Evolutionary conservation across 2,329 filamentous ascomycete species (phyloP).

Genomic region (Pseudogymnoascus sp.): DNA sequence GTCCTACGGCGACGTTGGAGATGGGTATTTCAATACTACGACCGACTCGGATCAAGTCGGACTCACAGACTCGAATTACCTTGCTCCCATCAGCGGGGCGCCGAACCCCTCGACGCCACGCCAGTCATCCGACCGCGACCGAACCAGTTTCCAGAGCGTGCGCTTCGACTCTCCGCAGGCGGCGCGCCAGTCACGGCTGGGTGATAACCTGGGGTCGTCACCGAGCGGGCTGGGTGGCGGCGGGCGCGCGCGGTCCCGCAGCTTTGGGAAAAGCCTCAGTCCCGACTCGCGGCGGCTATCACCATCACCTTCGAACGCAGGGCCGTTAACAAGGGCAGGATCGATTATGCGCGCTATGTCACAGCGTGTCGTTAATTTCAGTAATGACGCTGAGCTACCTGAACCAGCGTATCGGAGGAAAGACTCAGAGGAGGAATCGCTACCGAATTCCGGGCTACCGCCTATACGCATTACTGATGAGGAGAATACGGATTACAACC

Average conservation of each 20-base stretch:
- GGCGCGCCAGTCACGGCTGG: slow-evolving; percentile 26
- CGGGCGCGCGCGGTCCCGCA: slow-evolving; percentile 43
- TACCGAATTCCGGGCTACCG: neutral
- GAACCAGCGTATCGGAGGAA: slow-evolving; percentile 50
- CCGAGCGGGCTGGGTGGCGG: slow-evolving; percentile 22
- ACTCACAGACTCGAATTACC: slow-evolving; percentile 47
- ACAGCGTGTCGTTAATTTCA: slow-evolving; percentile 94
- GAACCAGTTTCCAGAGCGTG: slow-evolving; percentile 45
- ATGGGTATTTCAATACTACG: slow-evolving; percentile 28
- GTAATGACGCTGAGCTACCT: slow-evolving; percentile 79
- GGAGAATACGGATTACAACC: neutral
- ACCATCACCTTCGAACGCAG: slow-evolving; percentile 54
- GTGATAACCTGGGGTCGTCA: slow-evolving; percentile 50
- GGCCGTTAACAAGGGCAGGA: slow-evolving; percentile 60
- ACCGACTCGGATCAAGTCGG: slow-evolving; percentile 52
- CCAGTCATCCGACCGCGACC: slow-evolving; percentile 38
- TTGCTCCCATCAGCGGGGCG: slow-evolving; percentile 50
- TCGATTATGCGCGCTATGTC: slow-evolving; percentile 83
- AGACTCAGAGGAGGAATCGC: slow-evolving; percentile 18
- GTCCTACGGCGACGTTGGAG: slow-evolving; percentile 17
- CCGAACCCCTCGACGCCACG: slow-evolving; percentile 29
- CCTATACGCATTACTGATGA: neutral
- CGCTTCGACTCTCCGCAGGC: slow-evolving; percentile 38
- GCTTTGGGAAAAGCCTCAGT: slow-evolving; percentile 49
- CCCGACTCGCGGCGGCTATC: slow-evolving; percentile 41